Percentiles rank a stretch among this genome's conserved stretches.
These are phyloP conservation scores for Geum urbanum DNA, from an alignment of 306 rosid genomes.

Conservation along the genomic window DNA sequence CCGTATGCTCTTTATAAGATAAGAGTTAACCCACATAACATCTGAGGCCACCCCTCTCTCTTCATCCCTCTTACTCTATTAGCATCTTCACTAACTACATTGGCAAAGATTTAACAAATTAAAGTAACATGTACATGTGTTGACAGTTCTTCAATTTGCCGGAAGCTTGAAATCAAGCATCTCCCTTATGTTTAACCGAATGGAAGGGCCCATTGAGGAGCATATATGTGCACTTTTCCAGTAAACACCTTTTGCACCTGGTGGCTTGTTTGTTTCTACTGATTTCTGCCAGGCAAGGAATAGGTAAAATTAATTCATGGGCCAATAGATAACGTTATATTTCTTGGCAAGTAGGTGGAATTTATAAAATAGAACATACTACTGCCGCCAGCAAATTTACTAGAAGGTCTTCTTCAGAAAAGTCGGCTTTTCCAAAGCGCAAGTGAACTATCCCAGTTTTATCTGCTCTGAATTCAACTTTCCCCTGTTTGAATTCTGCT, in stretches of 20 bases:
- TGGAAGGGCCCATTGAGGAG: constrained; percentile 97
- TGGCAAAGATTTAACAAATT: constrained; percentile 35
- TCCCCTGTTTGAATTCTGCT: constrained; percentile 95
- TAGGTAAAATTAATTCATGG: background rate
- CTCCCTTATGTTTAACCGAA: constrained; percentile 75
- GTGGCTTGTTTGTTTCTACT: constrained; percentile 79
- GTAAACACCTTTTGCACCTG: constrained; percentile 93
- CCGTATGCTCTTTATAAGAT: constrained; percentile 31
- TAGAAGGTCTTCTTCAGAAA: constrained; percentile 81
- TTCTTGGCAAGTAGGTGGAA: background rate
- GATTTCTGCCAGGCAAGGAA: constrained; percentile 62
- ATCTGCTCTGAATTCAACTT: constrained; percentile 94
- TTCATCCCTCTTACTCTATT: constrained; percentile 40
- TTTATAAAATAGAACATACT: constrained; percentile 47
- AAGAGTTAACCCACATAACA: constrained; percentile 21
- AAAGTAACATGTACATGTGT: constrained; percentile 52
- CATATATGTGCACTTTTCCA: constrained; percentile 95
- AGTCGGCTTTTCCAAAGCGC: constrained; percentile 84
- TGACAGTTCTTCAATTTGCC: constrained; percentile 38
- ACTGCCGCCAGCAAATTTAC: constrained; percentile 73
- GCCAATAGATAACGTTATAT: background rate
- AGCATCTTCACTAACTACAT: constrained; percentile 37
- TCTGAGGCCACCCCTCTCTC: constrained; percentile 23
- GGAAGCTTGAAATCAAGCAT: constrained; percentile 78
- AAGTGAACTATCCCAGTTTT: constrained; percentile 98